phyloP scores from a whole-genome alignment of 371 early-diverging fungal species.

The Apophysomyces variabilis region DNA sequence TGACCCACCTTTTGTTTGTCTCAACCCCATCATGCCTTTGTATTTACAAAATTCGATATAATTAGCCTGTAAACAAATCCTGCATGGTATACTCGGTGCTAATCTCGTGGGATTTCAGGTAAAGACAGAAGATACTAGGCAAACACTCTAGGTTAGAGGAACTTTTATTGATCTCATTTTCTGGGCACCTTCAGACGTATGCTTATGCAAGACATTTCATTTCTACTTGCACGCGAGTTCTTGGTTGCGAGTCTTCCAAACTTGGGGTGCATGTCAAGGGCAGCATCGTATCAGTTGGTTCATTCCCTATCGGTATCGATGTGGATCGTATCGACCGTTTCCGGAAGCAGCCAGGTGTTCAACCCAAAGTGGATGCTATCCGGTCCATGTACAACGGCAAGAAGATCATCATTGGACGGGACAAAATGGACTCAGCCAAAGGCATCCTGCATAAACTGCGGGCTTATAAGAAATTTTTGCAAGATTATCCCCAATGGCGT shows the following conservation, averaged over 20 bases:
- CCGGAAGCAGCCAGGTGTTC: constrained; percentile 59
- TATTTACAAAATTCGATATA: no score
- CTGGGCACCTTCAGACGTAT: constrained; percentile 69
- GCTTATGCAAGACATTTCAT: constrained; percentile 98
- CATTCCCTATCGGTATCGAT: constrained; percentile 99
- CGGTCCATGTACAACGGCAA: constrained; percentile 89
- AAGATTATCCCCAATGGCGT: constrained; percentile 88
- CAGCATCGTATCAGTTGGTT: constrained; percentile 79
- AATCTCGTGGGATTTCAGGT: constrained; percentile 94
- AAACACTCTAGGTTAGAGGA: no score
- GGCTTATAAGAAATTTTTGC: constrained; percentile 93
- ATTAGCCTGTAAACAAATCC: constrained; percentile 87
- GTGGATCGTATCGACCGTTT: constrained; percentile 59
- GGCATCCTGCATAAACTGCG: constrained; percentile 97
- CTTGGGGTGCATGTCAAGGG: constrained; percentile 83
- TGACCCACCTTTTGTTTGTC: not conserved
- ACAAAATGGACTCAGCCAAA: constrained; percentile 98
- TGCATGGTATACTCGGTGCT: constrained; percentile 93
- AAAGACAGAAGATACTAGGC: no score
- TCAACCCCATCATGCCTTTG: no score
- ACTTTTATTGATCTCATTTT: not conserved
- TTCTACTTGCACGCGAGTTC: constrained; percentile 89
- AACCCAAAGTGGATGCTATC: constrained; percentile 78
- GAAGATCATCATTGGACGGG: constrained; percentile 96
- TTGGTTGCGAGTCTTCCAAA: constrained; percentile 90